Percentiles rank a stretch among this genome's conserved stretches.
Evolutionary conservation across 2,329 filamentous ascomycete genomes (phyloP).

Genomic region (Ascochyta lentis): DNA sequence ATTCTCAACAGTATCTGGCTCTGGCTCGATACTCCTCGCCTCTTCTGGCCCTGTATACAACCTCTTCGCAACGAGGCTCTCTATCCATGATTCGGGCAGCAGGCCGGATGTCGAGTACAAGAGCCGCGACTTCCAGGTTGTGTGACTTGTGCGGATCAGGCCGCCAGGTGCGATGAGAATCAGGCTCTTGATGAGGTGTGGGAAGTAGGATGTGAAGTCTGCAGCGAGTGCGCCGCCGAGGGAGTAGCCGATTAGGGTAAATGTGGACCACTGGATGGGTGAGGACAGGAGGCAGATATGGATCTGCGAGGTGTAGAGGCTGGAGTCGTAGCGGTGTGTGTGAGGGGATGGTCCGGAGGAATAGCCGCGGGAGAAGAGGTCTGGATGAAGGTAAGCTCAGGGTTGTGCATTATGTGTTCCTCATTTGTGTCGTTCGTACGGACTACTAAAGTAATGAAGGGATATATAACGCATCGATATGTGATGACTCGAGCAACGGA

Average conservation of each 20-base stretch:
- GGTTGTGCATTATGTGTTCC: too few species aligned
- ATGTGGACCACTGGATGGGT: conserved; percentile 60
- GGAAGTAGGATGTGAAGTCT: conserved; percentile 73
- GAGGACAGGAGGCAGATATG: conserved; percentile 74
- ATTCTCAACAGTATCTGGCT: conserved; percentile 30
- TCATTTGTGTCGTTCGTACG: too few species aligned
- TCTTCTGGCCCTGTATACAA: conserved; percentile 37
- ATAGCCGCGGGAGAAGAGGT: conserved; percentile 79
- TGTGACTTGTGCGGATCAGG: conserved; percentile 70
- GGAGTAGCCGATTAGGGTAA: conserved; percentile 79
- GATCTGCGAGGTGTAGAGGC: conserved; percentile 75
- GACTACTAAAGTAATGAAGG: too few species aligned
- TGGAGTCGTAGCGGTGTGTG: conserved; percentile 73
- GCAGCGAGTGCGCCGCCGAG: conserved; percentile 77
- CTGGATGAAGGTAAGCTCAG: conserved; percentile 45
- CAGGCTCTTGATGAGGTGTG: conserved; percentile 70
- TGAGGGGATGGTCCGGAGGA: conserved; percentile 68
- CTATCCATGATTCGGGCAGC: conserved; percentile 65
- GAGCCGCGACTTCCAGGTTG: conserved; percentile 66
- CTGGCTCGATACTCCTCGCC: conserved; percentile 34
- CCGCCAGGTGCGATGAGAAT: conserved; percentile 82
- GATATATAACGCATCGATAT: background rate
- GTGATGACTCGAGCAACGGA: too few species aligned
- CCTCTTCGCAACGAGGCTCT: conserved; percentile 50
- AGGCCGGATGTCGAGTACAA: conserved; percentile 67